These are phyloP conservation scores for Colletotrichum horii DNA, from an alignment of 2,329 filamentous ascomycete genomes.

Conservation along the genomic window DNA sequence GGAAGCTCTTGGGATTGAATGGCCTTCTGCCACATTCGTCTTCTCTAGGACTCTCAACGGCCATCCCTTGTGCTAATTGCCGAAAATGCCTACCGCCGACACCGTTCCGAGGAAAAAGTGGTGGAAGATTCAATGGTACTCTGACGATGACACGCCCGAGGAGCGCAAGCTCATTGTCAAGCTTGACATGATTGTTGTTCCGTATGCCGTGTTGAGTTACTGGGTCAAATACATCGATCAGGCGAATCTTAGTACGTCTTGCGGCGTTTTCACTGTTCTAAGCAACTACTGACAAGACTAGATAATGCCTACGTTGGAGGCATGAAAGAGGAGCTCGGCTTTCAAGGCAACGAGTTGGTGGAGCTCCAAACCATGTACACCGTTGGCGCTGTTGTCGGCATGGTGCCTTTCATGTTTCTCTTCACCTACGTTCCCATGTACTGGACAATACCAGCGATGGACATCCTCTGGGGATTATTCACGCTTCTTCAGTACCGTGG, in stretches of 20 bases:
- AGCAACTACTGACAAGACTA: slow-evolving; percentile 46
- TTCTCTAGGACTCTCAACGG: background rate
- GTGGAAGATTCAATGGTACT: slow-evolving; percentile 52
- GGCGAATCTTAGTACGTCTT: slow-evolving; percentile 32
- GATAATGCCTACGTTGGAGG: slow-evolving; percentile 36
- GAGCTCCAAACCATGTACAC: slow-evolving; percentile 30
- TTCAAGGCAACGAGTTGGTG: slow-evolving; percentile 30
- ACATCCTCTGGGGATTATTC: slow-evolving; percentile 61
- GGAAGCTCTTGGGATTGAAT: background rate
- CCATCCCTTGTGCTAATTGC: background rate
- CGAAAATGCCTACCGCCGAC: background rate
- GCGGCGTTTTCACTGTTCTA: rapidly evolving
- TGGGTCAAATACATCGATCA: slow-evolving; percentile 29
- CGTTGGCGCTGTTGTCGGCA: slow-evolving; percentile 27
- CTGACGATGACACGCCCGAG: slow-evolving; percentile 50
- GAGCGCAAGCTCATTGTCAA: slow-evolving; percentile 46
- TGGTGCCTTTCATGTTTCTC: slow-evolving; percentile 35
- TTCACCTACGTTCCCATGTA: slow-evolving; percentile 30
- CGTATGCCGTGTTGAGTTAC: slow-evolving; percentile 33
- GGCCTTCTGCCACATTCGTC: background rate
- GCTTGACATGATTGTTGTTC: slow-evolving; percentile 43
- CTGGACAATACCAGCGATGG: slow-evolving; percentile 34
- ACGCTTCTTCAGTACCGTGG: slow-evolving; percentile 46
- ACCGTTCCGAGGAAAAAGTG: slow-evolving; percentile 29
- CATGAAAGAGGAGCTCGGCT: slow-evolving; percentile 28